A percentile compares a stretch with the other conserved stretches of the same genome.
phyloP scores from a whole-genome alignment of 306 rosid genomes.

The Clitoria ternatea region DNA sequence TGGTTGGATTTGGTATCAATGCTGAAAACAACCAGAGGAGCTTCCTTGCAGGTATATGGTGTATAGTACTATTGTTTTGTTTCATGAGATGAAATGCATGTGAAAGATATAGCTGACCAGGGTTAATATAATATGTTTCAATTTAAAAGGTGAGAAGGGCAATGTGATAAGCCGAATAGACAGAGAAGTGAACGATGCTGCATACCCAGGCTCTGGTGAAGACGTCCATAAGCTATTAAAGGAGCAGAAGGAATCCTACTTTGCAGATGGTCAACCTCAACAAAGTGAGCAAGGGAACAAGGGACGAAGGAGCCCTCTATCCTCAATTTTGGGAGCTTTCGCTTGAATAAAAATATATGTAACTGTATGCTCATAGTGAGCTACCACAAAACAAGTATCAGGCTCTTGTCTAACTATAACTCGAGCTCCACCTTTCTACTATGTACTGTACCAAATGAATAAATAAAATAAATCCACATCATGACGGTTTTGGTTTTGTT shows the following conservation, averaged over 20 bases:
- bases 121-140: too few relatives aligned
- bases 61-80: background rate
- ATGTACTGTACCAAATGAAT: too few relatives aligned
- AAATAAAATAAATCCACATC: too few relatives aligned
- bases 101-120: background rate
- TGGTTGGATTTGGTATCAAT: slow-evolving; percentile 31
- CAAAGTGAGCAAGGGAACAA: background rate
- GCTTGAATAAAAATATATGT: background rate
- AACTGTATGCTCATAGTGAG: background rate
- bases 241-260: slow-evolving; percentile 26
- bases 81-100: too few relatives aligned
- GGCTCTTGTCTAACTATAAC: background rate
- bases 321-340: slow-evolving; percentile 20
- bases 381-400: background rate
- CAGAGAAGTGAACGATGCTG: slow-evolving; percentile 20
- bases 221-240: slow-evolving; percentile 22
- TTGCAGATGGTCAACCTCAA: slow-evolving; percentile 24
- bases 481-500: too few relatives aligned
- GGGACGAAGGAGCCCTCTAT: background rate
- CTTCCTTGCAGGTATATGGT: slow-evolving; percentile 43
- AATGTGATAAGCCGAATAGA: slow-evolving; percentile 31
- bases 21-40: slow-evolving; percentile 33
- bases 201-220: slow-evolving; percentile 21
- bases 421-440: background rate
- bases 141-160: too few relatives aligned